Evolutionary conservation across 2,329 filamentous ascomycete species (phyloP), one percentile per base, ranked within the genome.

Genomic region (Cladobotryum protrusum): DNA sequence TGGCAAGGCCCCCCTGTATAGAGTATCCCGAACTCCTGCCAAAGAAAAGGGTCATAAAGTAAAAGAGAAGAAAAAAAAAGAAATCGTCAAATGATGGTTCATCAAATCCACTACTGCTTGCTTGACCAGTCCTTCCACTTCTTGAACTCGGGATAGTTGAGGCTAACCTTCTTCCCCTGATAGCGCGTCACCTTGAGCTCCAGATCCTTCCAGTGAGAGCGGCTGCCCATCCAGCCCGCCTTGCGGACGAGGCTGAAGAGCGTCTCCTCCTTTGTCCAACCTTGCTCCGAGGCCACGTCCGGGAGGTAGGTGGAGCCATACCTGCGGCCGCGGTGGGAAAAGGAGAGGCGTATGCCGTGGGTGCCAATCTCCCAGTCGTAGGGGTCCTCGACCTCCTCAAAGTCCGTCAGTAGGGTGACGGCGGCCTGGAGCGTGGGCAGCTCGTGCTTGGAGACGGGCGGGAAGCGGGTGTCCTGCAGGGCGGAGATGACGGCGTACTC

Each of bases 251-350:
- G 71, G 68, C 88, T 95, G 48, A 90, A 78, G 3, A 99, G 68
- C 0, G 92, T 88, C 75, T 97, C 89, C 65, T 97, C 91, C 68
- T 93, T 91, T 11, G 80, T 88, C 93, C 93, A 99, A 14, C 89
- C 91, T 66, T 97, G 93, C 73, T 99, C 93, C 1, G 79, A 73
- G 9, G 92, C 87, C 5, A 99, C 90, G 64, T 96, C 89, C 0
- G 93, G 93, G 13, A 99, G 77, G 63, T 97, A 99, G 0, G 93
- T 96, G 1, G 89, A 81, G 14, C 90, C 88, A 63, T 89, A 89
- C 43, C 86, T 81, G 45, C 83, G 78, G 14, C 83, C 83, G 57
- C 83, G 78, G 58, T 89, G 76, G n/a, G 76, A 75, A 69, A 99
- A 97, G 45, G 82, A 85, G 58, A 99, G 90, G 40, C 90, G 83